Base-by-base conservation (phyloP, 2,329 filamentous ascomycete species). In the Diaporthe nobilis region DNA sequence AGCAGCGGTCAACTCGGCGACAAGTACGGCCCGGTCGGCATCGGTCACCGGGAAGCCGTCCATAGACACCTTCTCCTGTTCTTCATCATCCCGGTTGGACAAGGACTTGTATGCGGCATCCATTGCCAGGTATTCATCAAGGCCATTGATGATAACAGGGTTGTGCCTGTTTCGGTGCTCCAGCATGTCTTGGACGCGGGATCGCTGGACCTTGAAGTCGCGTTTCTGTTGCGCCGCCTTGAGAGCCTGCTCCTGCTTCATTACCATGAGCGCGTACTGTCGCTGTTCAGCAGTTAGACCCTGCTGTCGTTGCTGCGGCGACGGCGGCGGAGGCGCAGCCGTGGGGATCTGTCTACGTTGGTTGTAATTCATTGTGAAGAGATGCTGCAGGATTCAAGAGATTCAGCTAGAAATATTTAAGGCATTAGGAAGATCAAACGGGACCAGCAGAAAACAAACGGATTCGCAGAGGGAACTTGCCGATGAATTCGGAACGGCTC, bases 201-300 rank as follows among this genome's bases (percentile, higher is more conserved):
- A 7, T 9, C 22, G 20, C 5, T 6, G 4, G 28, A 13, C 42
- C 17, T 65, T 28, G 25, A 47, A 4, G 20, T 47, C 42, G 4
- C 2, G 39, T 12, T 65, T 22, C 25, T 22, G 5, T 8, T 34
- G 8, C 13, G 17, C 37, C 6, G 58, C n/a, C 37, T 42, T 25
- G 22, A 4, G 13, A 0, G 22, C n/a, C 2, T 34, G 1, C 25
- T 25, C 9, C 28, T 49, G 25, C n/a, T 65, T 65, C 17, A 8
- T 0, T 1, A 22, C 4, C 28, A 4, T 3, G 4, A 31, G 25
- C 0, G 44, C 8, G 4, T 60, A 39, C 8, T 31, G 25, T 31
- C 10, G 9, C 20, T 34, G 25, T 9, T 47, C 25, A 1, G 6
- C 2, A 0, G 42, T 49, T 1, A 67, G 17, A 1, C 2, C 3